These are phyloP conservation scores for Clarireedia homoeocarpa DNA, from an alignment of 2,329 filamentous ascomycete species.

Conservation along the genomic window DNA sequence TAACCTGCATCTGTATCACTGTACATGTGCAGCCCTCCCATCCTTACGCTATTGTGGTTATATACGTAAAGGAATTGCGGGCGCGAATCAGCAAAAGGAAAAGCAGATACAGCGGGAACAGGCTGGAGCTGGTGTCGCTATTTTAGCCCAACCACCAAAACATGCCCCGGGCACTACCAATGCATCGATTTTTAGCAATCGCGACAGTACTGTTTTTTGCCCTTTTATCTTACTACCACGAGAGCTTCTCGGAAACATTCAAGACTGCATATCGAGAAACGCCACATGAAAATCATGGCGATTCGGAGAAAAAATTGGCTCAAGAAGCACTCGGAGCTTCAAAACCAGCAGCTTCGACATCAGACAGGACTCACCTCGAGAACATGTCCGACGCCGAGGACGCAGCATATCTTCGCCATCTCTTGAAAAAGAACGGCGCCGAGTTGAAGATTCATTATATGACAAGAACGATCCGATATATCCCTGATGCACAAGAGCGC, in stretches of 20 bases:
- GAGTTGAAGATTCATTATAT: slow-evolving; percentile 25
- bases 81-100: background rate
- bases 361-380: background rate
- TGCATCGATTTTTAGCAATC: slow-evolving; percentile 2
- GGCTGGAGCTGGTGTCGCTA: background rate
- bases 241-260: background rate
- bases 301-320: background rate
- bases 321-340: background rate
- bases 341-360: background rate
- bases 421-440: slow-evolving; percentile 21
- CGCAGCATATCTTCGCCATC: slow-evolving; percentile 17
- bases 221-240: slow-evolving; percentile 4
- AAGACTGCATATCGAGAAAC: slow-evolving; percentile 2
- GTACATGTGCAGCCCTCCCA: too few species aligned
- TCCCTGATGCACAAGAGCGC: slow-evolving; percentile 22
- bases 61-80: too few species aligned
- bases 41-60: too few species aligned
- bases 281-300: background rate
- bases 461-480: slow-evolving; percentile 24
- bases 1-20: background rate
- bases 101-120: background rate
- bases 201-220: slow-evolving; percentile 1
- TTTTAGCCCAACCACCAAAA: background rate
- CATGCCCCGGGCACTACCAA: slow-evolving; percentile 6
- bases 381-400: slow-evolving; percentile 14